These are phyloP conservation scores for Aaosphaeria pasadenensis DNA, from an alignment of 2,329 filamentous ascomycete species.

Conservation along the genomic window DNA sequence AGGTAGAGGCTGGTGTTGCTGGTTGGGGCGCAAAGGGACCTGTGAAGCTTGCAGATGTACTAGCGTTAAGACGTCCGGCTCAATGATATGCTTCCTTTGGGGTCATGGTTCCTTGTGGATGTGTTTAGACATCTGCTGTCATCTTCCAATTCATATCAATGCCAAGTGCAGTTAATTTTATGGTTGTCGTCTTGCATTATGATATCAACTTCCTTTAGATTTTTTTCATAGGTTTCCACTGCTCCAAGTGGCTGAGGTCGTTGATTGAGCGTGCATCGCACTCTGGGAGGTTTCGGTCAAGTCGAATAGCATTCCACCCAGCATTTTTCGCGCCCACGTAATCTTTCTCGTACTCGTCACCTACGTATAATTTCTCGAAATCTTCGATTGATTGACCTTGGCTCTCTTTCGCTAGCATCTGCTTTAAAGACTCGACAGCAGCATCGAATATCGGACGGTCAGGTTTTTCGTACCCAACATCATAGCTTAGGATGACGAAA, in stretches of 20 bases:
- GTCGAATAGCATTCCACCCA: slow-evolving; percentile 47
- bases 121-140: no score
- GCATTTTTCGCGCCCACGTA: slow-evolving; percentile 46
- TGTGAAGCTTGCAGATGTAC: slow-evolving; percentile 64
- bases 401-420: slow-evolving; percentile 22
- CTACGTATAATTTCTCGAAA: slow-evolving; percentile 51
- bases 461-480: slow-evolving; percentile 61
- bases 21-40: slow-evolving; percentile 83
- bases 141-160: no score
- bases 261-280: no score
- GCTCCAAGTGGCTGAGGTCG: no score
- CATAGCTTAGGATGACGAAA: slow-evolving; percentile 62
- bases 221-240: no score
- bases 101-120: no score
- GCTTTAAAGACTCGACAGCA: slow-evolving; percentile 45
- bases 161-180: no score
- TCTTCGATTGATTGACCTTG: slow-evolving; percentile 7
- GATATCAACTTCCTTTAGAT: no score
- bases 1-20: slow-evolving; percentile 68
- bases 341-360: slow-evolving; percentile 54
- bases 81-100: no score
- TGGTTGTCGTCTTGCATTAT: no score
- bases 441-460: slow-evolving; percentile 55
- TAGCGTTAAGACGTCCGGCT: slow-evolving; percentile 14
- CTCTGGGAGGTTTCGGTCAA: slow-evolving; percentile 32